Evolutionary conservation across 306 rosid genomes (phyloP).

Genomic region (Vigna radiata): DNA sequence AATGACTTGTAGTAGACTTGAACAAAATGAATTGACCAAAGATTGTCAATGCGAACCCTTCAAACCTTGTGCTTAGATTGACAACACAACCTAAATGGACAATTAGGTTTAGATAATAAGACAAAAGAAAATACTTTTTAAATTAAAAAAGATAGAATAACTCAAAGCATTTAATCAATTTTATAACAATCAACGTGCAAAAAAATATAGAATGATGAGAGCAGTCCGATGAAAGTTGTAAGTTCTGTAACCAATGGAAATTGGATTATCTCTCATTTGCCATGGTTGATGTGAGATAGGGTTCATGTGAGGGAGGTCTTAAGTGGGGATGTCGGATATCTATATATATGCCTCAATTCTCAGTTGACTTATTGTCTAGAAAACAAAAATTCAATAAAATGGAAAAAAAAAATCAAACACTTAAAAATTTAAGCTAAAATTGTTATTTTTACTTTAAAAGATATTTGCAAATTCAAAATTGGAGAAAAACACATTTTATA

Average conservation of each 20-base stretch:
- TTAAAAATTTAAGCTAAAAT: too few relatives aligned
- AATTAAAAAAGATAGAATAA: neutral
- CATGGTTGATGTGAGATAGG: constrained; percentile 34
- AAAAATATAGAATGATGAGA: neutral
- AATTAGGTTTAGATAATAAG: neutral
- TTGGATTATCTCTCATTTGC: neutral
- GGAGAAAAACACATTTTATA: neutral
- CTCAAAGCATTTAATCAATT: neutral
- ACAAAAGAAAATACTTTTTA: neutral
- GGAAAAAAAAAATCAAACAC: too few relatives aligned
- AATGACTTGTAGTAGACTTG: too few relatives aligned
- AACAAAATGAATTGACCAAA: neutral
- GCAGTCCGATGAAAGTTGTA: neutral
- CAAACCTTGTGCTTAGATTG: neutral
- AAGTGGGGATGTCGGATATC: constrained; percentile 75
- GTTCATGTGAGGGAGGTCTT: constrained; percentile 69
- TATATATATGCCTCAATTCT: neutral
- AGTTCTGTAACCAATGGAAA: neutral
- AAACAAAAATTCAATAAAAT: neutral
- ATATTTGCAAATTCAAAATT: neutral
- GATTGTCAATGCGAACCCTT: constrained; percentile 15
- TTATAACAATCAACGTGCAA: neutral
- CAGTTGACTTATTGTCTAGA: constrained; percentile 55
- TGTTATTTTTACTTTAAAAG: too few relatives aligned
- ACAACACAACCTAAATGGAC: neutral